Conservation (phyloP, 768 basidiomycete species). For the Hemileccinum rubropunctum region DNA sequence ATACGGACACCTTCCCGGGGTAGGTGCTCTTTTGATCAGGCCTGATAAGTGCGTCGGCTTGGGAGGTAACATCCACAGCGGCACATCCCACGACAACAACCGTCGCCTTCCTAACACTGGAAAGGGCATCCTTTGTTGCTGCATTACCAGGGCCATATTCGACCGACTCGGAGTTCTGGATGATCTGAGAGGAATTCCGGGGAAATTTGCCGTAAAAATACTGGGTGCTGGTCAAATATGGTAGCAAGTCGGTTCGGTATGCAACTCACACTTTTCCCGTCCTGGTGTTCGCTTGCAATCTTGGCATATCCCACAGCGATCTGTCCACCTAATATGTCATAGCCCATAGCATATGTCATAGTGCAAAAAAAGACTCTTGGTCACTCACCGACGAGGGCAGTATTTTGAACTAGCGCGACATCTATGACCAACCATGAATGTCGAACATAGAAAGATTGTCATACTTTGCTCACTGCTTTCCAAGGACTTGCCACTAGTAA, state of each 20-base stretch:
- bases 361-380: neutral
- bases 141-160: neutral
- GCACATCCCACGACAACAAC: conserved; percentile 82
- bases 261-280: conserved; percentile 18
- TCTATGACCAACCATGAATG: conserved; percentile 43
- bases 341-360: neutral
- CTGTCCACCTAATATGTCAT: conserved; percentile 52
- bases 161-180: neutral
- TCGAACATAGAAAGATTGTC: neutral
- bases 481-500: conserved; percentile 75
- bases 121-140: neutral
- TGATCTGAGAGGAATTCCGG: neutral
- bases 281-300: conserved; percentile 31
- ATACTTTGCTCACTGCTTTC: conserved; percentile 53
- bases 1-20: conserved; percentile 71
- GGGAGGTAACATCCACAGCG: conserved; percentile 84
- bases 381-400: conserved; percentile 73
- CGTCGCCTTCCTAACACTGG: conserved; percentile 33
- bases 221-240: conserved; percentile 11
- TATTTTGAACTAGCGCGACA: conserved; percentile 86
- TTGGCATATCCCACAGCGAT: conserved; percentile 77
- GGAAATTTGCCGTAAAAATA: conserved; percentile 4
- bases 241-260: neutral
- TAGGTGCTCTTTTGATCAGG: conserved; percentile 65
- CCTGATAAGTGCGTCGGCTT: conserved; percentile 31